Evolutionary conservation across 2,329 filamentous ascomycete genomes (phyloP).

Genomic region (Penicillium sp.): DNA sequence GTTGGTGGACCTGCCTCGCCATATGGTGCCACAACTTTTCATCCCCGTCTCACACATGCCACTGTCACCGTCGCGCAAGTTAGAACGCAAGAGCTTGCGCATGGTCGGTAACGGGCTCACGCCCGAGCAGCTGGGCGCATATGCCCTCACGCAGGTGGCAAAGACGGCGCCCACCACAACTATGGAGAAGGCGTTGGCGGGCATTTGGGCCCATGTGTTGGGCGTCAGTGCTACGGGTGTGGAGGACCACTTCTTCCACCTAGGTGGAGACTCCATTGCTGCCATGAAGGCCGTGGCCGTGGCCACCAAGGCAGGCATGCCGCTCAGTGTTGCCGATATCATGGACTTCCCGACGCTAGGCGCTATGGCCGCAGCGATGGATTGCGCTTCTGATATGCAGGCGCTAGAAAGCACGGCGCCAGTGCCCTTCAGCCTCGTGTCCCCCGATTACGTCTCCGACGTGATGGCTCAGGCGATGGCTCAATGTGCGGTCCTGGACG

Average conservation of each 20-base stretch:
- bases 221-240: background rate
- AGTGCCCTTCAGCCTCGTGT: background rate
- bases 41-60: conserved; percentile 1
- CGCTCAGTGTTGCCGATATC: background rate
- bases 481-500: conserved; percentile 1
- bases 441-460: background rate
- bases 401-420: background rate
- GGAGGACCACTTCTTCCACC: background rate
- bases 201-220: background rate
- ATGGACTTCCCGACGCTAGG: background rate
- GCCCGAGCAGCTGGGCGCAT: background rate
- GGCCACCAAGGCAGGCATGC: background rate
- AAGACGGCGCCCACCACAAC: background rate
- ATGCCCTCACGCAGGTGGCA: background rate
- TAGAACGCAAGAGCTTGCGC: background rate
- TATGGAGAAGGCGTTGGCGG: background rate
- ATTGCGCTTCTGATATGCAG: background rate
- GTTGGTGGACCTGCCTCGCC: background rate
- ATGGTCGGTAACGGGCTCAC: background rate
- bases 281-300: background rate
- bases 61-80: conserved; percentile 1
- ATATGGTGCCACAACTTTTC: conserved; percentile 1
- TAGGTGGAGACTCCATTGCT: background rate
- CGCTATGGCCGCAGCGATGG: background rate
- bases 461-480: background rate